phyloP scores from a whole-genome alignment of 306 rosid genomes.

The Styphnolobium japonicum region DNA sequence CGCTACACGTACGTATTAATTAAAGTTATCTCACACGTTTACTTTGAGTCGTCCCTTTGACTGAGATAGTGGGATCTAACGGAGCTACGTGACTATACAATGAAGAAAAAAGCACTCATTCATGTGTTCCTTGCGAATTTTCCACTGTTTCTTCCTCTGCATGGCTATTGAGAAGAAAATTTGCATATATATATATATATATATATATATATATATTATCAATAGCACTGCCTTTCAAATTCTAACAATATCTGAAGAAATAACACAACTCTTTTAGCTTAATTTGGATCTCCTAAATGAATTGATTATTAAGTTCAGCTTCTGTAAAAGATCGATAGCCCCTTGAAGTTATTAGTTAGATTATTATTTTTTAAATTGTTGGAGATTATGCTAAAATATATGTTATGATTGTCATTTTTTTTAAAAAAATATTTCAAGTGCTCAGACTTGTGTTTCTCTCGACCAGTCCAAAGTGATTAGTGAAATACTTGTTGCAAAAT shows the following conservation, averaged over 20 bases:
- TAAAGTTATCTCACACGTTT: neutral
- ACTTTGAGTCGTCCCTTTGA: conserved; percentile 16
- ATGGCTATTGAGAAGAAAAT: too few relatives aligned
- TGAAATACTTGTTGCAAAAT: neutral
- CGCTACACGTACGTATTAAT: neutral
- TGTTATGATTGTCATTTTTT: neutral
- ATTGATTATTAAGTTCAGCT: neutral
- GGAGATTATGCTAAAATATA: neutral
- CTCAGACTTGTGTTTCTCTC: neutral
- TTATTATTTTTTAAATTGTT: neutral
- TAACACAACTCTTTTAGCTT: neutral
- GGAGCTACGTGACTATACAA: neutral
- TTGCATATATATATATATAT: too few relatives aligned
- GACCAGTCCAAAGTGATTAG: neutral
- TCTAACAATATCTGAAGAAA: neutral
- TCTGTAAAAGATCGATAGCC: too few relatives aligned
- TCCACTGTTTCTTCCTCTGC: too few relatives aligned
- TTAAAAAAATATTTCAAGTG: too few relatives aligned
- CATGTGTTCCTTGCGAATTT: too few relatives aligned
- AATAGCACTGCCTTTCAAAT: too few relatives aligned
- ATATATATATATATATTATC: too few relatives aligned
- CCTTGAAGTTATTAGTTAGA: too few relatives aligned
- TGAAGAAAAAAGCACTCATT: neutral
- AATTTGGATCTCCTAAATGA: neutral
- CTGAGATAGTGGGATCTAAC: neutral